Evolutionary conservation across 345 rosid genomes (phyloP), one percentile per base, ranked within the genome.

Genomic region (Melaleuca quinquenervia): DNA sequence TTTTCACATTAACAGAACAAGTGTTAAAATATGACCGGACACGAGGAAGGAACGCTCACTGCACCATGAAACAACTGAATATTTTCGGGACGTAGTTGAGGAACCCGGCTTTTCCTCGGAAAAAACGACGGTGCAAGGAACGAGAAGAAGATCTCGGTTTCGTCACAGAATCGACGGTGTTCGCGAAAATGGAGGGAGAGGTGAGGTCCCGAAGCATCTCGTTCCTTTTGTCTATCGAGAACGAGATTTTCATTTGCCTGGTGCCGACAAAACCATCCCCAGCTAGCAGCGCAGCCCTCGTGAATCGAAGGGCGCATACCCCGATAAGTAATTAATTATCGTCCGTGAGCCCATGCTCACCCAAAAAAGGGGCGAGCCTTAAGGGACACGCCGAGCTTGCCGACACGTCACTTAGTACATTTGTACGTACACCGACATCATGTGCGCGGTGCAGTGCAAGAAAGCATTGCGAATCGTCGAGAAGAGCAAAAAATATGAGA

Each of bases 31-130:
- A 55, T 24, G 62, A 55, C 13, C 10, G 0, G 27, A 24, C 24
- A 27, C 0, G 6, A 24, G 27, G 27, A 24, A 55, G 22, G 24
- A 55, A 24, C 24, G 6, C 2, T 0, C 0, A 0, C 60, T n/a
- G 2, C 1, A 0, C 18, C n/a, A 27, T 27, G 74, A 60, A 60
- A 7, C 20, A 3, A 60, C 1, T 3, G 9, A 60, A 27, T 13
- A 6, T 60, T 60, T 13, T 14, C 7, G 3, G 41, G 41, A 41
- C 41, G 4, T 32, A 41, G 11, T 2, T 70, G 6, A 2, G 48
- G 78, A 18, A 8, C 26, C 32, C 0, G 45, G 78, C 78, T 18
- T 32, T 22, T 36, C 48, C 26, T 36, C 78, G 78, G 78, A 32
- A 24, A 70, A 70, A 70, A 70, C 78, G 78, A 32, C 48, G 78